Percentiles rank a stretch among this genome's conserved stretches.
These are phyloP conservation scores for Aegilops bicornis DNA, from an alignment of 176 grass and related monocot species.

Conservation along the genomic window DNA sequence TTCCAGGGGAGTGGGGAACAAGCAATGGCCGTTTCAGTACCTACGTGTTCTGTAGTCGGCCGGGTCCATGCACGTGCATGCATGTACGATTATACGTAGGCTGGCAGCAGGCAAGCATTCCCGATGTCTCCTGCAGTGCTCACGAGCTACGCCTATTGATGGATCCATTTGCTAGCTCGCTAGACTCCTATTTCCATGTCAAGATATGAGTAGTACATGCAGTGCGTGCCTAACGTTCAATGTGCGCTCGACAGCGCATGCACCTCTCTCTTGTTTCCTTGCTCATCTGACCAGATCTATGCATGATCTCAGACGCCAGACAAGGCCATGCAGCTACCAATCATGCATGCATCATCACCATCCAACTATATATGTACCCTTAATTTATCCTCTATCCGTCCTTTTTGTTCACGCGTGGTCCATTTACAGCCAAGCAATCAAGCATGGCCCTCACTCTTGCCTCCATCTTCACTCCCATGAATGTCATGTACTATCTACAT, in stretches of 20 bases:
- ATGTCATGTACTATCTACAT: neutral
- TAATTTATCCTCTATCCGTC: neutral
- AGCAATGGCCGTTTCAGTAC: too few species aligned
- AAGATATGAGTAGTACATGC: neutral
- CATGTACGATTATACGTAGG: too few species aligned
- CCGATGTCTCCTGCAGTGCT: neutral
- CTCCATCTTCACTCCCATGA: neutral
- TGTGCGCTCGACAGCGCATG: neutral
- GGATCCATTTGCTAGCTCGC: neutral
- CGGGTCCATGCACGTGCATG: too few species aligned
- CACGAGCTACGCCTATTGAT: neutral
- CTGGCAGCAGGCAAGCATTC: neutral
- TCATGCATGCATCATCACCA: neutral
- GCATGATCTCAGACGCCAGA: neutral
- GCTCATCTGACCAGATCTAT: neutral
- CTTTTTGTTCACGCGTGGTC: neutral
- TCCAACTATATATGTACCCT: neutral
- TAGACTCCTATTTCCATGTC: neutral
- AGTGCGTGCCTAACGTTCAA: slow-evolving; percentile 1
- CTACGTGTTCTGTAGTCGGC: too few species aligned
- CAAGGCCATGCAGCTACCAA: neutral
- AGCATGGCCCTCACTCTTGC: neutral
- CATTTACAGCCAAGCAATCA: neutral
- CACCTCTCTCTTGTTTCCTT: neutral
- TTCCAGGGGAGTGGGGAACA: too few species aligned